These are phyloP conservation scores for Purshia tridentata DNA, from an alignment of 306 rosid genomes.

Conservation along the genomic window DNA sequence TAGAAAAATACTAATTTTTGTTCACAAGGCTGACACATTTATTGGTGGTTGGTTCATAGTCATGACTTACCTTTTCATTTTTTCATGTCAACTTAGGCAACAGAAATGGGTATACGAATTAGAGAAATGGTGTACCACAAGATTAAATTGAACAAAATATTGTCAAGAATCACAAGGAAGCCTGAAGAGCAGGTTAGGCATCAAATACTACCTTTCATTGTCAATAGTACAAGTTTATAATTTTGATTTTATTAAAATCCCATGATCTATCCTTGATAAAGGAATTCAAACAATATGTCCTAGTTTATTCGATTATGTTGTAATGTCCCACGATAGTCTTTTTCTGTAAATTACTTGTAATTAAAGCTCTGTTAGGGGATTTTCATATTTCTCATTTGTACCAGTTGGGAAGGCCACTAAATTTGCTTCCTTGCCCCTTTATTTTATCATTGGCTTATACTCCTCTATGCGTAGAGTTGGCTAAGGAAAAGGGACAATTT, in stretches of 20 bases:
- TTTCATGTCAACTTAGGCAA: constrained; percentile 51
- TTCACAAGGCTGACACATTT: not conserved
- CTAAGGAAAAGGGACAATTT: too few species aligned
- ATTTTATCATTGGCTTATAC: not conserved
- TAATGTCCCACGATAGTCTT: constrained; percentile 13
- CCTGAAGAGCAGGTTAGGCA: constrained; percentile 64
- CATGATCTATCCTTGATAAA: not conserved
- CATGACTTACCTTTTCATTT: not conserved
- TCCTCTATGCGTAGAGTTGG: not conserved
- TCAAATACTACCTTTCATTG: constrained; percentile 6
- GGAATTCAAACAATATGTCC: not conserved
- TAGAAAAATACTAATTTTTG: not conserved
- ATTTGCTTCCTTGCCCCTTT: not conserved
- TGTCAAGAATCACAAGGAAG: constrained; percentile 80
- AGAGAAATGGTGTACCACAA: constrained; percentile 88
- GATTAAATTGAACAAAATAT: constrained; percentile 83
- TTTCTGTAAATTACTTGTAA: constrained; percentile 4
- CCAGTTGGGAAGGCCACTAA: not conserved
- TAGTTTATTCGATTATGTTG: constrained; percentile 2
- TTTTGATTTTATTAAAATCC: not conserved
- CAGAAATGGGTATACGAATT: constrained; percentile 68
- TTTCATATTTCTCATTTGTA: not conserved
- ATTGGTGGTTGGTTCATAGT: constrained; percentile 10
- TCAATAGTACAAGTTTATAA: not conserved
- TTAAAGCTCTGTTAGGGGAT: not conserved